Evolutionary conservation across 257 asterid species (phyloP).

Genomic region (Nyctanthes arbortristis): DNA sequence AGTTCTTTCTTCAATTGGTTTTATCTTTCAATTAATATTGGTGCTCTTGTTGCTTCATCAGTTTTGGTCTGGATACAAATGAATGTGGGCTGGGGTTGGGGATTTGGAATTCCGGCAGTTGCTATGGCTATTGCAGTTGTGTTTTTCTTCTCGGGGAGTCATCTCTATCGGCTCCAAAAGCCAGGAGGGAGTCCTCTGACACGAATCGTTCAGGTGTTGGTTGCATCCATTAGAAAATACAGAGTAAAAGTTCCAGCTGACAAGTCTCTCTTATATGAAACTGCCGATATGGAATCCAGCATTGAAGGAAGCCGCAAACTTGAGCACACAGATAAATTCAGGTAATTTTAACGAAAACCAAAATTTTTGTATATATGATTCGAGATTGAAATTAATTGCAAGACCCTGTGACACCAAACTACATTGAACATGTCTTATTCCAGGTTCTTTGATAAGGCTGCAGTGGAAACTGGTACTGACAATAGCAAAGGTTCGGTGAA

Average conservation of each 20-base stretch:
- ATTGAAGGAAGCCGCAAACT: constrained; percentile 80
- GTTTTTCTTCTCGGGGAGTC: constrained; percentile 63
- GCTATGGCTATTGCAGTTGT: constrained; percentile 78
- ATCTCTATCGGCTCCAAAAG: constrained; percentile 59
- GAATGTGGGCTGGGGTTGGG: constrained; percentile 96
- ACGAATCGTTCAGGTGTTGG: constrained; percentile 68
- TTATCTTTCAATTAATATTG: constrained; percentile 75
- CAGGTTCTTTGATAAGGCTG: constrained; percentile 89
- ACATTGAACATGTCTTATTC: background rate
- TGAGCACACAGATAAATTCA: constrained; percentile 65
- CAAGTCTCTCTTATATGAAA: constrained; percentile 61
- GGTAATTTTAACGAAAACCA: constrained; percentile 32
- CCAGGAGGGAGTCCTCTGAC: constrained; percentile 94
- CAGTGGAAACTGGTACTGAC: constrained; percentile 52
- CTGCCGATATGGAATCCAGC: constrained; percentile 48
- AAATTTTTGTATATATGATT: background rate
- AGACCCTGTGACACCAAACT: background rate
- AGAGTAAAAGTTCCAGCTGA: constrained; percentile 50
- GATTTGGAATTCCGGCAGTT: constrained; percentile 81
- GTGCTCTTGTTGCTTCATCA: constrained; percentile 84
- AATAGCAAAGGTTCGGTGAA: constrained; percentile 23
- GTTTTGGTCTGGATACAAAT: constrained; percentile 82
- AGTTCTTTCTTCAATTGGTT: constrained; percentile 92
- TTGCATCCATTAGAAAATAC: constrained; percentile 50
- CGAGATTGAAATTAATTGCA: background rate